phyloP scores from a whole-genome alignment of 2,329 filamentous ascomycete genomes.

The Penicillium vulpinum region DNA sequence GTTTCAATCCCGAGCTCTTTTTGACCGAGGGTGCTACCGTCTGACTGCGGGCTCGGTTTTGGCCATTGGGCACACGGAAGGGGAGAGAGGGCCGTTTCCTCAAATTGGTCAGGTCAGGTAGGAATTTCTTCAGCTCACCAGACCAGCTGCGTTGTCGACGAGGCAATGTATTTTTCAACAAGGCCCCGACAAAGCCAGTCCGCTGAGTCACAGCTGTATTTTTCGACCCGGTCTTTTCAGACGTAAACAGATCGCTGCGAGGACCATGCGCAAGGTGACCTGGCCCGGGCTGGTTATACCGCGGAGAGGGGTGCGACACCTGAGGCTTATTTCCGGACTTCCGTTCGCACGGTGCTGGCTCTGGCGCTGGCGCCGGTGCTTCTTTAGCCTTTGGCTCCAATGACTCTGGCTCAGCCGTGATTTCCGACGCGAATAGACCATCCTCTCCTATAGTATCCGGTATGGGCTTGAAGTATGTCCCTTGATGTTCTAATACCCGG shows the following conservation, averaged over 20 bases:
- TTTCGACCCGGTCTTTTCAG: slow-evolving; percentile 11
- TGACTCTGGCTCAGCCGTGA: slow-evolving; percentile 37
- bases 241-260: slow-evolving; percentile 13
- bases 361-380: not conserved
- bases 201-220: slow-evolving; percentile 20
- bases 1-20: not conserved
- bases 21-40: slow-evolving; percentile 16
- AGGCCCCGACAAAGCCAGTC: slow-evolving; percentile 36
- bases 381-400: slow-evolving; percentile 10
- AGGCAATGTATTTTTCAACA: slow-evolving; percentile 36
- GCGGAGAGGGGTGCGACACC: slow-evolving; percentile 13
- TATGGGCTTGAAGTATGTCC: slow-evolving; percentile 49
- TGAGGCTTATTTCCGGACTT: slow-evolving; percentile 5
- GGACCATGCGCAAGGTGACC: slow-evolving; percentile 14
- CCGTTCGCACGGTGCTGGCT: not conserved
- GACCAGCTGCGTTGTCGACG: slow-evolving; percentile 39
- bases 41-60: slow-evolving; percentile 33
- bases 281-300: slow-evolving; percentile 2
- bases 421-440: slow-evolving; percentile 31
- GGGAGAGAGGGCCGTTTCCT: slow-evolving; percentile 33
- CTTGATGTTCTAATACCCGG: slow-evolving; percentile 54
- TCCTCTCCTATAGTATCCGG: slow-evolving; percentile 35
- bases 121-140: slow-evolving; percentile 39
- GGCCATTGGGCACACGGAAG: slow-evolving; percentile 28
- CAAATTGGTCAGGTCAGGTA: slow-evolving; percentile 37